Conservation (phyloP, 2,329 filamentous ascomycete species). For the Hymenoscyphus scutula region DNA sequence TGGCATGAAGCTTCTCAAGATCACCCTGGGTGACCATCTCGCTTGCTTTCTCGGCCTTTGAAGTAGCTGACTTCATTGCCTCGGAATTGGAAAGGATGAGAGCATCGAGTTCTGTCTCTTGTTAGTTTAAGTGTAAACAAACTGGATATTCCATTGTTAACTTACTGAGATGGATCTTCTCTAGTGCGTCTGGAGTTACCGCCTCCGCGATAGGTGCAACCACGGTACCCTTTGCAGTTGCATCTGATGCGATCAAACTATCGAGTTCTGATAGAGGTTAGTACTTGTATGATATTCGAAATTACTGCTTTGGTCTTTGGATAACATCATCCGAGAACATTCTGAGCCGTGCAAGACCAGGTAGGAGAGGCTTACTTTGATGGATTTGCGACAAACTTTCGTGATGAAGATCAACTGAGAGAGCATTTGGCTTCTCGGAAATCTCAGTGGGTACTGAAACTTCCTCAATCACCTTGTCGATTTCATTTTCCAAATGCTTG, state of each 20-base stretch:
- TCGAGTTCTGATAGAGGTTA: not conserved
- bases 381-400: conserved; percentile 10
- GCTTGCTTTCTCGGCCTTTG: not conserved
- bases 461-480: conserved; percentile 7
- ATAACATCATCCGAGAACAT: not conserved
- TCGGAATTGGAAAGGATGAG: conserved; percentile 6
- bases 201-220: not conserved
- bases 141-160: not conserved
- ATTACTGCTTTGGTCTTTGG: not conserved
- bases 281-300: not conserved
- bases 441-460: not conserved
- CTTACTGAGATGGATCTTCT: conserved; percentile 5
- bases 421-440: not conserved
- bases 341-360: not conserved
- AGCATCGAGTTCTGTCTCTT: conserved; percentile 11
- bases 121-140: not conserved
- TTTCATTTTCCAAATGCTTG: not conserved
- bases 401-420: conserved; percentile 7
- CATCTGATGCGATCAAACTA: not conserved
- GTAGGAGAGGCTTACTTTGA: conserved; percentile 3
- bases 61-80: not conserved
- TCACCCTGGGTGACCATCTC: conserved; percentile 7
- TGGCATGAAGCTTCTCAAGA: conserved; percentile 11
- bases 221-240: not conserved
- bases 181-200: not conserved